phyloP scores from a whole-genome alignment of 495 filamentous ascomycete genomes.

The Trichocladium uniseriatum region DNA sequence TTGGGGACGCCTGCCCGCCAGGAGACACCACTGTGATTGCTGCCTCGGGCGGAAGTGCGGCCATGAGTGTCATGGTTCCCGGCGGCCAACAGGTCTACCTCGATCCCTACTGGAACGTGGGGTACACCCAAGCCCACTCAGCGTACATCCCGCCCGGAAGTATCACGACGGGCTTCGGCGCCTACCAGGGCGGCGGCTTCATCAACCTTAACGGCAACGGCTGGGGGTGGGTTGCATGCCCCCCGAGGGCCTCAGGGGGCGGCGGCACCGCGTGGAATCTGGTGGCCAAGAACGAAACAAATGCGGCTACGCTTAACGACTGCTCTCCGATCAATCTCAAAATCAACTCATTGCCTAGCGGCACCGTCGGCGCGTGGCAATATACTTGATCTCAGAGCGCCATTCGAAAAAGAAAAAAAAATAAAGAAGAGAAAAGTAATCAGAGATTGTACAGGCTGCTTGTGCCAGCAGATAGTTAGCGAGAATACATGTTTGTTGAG shows the following conservation, averaged over 20 bases:
- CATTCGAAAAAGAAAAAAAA: not conserved
- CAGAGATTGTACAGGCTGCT: too few species aligned
- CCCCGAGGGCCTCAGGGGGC: constrained; percentile 18
- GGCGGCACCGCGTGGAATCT: constrained; percentile 23
- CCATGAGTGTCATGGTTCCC: constrained; percentile 45
- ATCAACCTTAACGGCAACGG: constrained; percentile 29
- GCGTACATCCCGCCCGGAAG: constrained; percentile 47
- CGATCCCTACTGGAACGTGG: constrained; percentile 43
- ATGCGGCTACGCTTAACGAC: constrained; percentile 12
- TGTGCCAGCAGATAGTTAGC: too few species aligned
- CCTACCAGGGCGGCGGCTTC: constrained; percentile 27
- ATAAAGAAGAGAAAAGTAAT: not conserved
- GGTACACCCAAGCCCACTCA: constrained; percentile 54
- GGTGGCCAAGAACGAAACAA: constrained; percentile 26
- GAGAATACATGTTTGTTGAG: too few species aligned
- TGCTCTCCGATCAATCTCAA: constrained; percentile 24
- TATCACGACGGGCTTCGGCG: constrained; percentile 32
- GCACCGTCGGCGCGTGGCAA: constrained; percentile 24
- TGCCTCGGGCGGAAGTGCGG: constrained; percentile 8
- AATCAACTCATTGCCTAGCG: constrained; percentile 16
- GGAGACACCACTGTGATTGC: constrained; percentile 22
- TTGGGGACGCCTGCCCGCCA: constrained; percentile 20
- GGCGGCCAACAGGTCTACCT: constrained; percentile 61
- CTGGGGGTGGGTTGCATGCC: constrained; percentile 31
- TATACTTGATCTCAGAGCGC: constrained; percentile 20